Conservation (phyloP, 345 rosid genomes). For the Trapa incisa region DNA sequence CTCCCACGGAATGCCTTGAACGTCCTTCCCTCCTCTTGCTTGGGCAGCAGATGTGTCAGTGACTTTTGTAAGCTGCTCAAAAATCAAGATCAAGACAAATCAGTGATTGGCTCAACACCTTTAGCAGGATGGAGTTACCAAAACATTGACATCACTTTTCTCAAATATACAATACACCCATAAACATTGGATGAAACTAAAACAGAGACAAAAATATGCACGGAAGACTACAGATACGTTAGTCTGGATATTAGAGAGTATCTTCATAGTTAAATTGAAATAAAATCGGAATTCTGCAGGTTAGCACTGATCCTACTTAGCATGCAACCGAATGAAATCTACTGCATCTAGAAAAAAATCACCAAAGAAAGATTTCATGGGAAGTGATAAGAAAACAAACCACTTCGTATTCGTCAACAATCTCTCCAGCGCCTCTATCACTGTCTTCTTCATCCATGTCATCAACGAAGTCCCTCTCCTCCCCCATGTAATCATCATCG, state of each 20-base stretch:
- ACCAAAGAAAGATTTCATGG: neutral
- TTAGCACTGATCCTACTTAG: too few species aligned
- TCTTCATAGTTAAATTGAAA: too few species aligned
- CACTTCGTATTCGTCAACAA: conserved; percentile 22
- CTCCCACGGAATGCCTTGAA: conserved; percentile 71
- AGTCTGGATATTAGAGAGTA: too few species aligned
- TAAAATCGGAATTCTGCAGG: too few species aligned
- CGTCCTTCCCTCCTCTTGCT: conserved; percentile 51
- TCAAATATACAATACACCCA: neutral
- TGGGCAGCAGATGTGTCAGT: conserved; percentile 43
- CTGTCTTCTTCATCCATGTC: conserved; percentile 22
- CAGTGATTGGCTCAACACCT: neutral
- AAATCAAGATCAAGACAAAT: neutral
- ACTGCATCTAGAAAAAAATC: neutral
- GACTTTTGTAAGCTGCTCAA: conserved; percentile 23
- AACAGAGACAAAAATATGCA: too few species aligned
- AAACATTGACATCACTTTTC: neutral
- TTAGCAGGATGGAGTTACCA: neutral
- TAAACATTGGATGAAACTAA: neutral
- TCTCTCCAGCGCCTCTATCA: conserved; percentile 13
- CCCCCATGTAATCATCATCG: conserved; percentile 16
- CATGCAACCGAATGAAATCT: too few species aligned
- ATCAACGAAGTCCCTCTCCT: conserved; percentile 20
- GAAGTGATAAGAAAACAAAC: conserved; percentile 12
- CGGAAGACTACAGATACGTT: too few species aligned